Evolutionary conservation across 768 basidiomycete genomes (phyloP), one percentile per base, ranked within the genome.

Genomic region (Dacryopinax primogenitus): DNA sequence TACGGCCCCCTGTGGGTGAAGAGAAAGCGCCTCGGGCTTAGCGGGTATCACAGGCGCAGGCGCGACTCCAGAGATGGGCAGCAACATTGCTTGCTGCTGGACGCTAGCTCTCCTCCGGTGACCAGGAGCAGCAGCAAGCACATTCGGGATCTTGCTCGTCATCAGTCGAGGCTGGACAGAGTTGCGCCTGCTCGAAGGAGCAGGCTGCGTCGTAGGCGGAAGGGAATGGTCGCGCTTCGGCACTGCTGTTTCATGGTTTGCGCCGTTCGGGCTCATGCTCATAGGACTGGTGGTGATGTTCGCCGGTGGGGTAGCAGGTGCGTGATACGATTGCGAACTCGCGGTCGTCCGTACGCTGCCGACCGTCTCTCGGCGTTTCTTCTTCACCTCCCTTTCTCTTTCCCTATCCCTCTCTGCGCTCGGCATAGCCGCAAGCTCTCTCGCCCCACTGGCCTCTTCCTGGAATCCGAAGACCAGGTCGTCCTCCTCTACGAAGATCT

Each of bases 401-500:
- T 39, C 37, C 37, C n/a, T 39, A 11, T 39, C 37, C 30, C 11
- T 30, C 51, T 58, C 51, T 3, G 23, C 26, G 26, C 51, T 58
- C 4, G 51, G 51, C 7, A 58, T 9, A 2, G 26, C 51, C 4
- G 26, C 26, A 6, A 58, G 26, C 30, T 58, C 51, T 21, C 30
- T 58, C 4, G 51, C 23, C 4, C 41, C 41, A 4, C 41, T 23
- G 7, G 3, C 13, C 18, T 58, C 51, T 15, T 58, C 51, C 33
- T 33, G 62, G 11, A 63, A 15, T 18, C 34, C 33, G 62, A 63
- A 63, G 15, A 63, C 37, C 3, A 36, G 33, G 21, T 63, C 62
- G 62, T 63, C 58, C 63, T 66, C 44, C 62, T 68, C 68, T 18
- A 68, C 47, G 33, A 68, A 64, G 3, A 66, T 39, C 2, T 66